These are phyloP conservation scores for Scenedesmus sp. DNA, from an alignment of 163 green algal species.

Conservation along the genomic window DNA sequence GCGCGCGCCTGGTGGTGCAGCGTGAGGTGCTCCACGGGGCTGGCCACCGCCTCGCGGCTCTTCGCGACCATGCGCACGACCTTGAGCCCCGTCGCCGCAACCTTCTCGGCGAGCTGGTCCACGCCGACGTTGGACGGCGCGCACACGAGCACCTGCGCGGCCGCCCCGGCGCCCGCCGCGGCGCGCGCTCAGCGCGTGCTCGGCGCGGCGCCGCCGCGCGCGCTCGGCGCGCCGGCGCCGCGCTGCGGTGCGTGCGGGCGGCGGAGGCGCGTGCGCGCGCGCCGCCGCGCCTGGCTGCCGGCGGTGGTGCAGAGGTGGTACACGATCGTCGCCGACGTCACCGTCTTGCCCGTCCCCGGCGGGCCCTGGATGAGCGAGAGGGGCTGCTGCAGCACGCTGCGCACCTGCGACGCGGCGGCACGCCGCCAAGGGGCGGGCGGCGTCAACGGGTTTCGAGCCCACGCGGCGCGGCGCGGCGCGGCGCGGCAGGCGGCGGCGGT, in stretches of 20 bases:
- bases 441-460: neutral
- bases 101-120: constrained; percentile 97
- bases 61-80: constrained; percentile 94
- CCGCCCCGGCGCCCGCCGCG: too few relatives aligned
- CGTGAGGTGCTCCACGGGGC: constrained; percentile 92
- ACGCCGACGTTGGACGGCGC: constrained; percentile 98
- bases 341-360: constrained; percentile 95
- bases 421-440: too few relatives aligned
- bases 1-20: constrained; percentile 91
- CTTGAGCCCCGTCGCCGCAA: constrained; percentile 89
- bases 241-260: too few relatives aligned
- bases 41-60: constrained; percentile 85
- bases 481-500: too few relatives aligned
- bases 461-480: constrained; percentile 55
- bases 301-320: constrained; percentile 86
- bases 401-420: too few relatives aligned
- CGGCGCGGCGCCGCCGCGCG: too few relatives aligned
- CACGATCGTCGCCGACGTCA: constrained; percentile 92
- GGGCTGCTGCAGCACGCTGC: constrained; percentile 81
- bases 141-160: constrained; percentile 88
- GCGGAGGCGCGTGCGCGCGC: too few relatives aligned
- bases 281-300: constrained; percentile 41
- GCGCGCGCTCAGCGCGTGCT: too few relatives aligned
- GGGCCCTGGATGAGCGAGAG: constrained; percentile 91
- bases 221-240: too few relatives aligned